Conservation (phyloP, 78 protist genomes). For the Planoprotostelium fungivorum region DNA sequence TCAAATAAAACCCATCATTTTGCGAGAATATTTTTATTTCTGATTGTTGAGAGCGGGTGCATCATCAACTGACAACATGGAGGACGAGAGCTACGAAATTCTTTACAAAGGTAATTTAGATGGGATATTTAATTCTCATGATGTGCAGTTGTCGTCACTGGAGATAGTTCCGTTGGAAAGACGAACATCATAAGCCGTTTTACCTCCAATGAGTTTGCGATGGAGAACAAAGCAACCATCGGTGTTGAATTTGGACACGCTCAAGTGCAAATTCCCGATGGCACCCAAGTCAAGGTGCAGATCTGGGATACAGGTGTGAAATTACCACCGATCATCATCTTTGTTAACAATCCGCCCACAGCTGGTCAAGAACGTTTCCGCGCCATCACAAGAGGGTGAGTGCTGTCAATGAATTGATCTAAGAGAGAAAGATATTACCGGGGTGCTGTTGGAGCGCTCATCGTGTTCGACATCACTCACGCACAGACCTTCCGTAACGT, state of each 20-base stretch:
- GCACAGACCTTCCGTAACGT: conserved; percentile 80
- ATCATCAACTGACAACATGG: background rate
- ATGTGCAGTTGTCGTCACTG: conserved; percentile 87
- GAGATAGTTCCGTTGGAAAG: conserved; percentile 98
- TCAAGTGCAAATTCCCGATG: conserved; percentile 76
- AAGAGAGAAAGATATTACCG: conserved; percentile 70
- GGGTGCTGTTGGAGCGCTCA: conserved; percentile 94
- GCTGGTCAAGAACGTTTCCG: conserved; percentile 76
- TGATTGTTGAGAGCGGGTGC: no score
- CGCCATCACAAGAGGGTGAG: conserved; percentile 69
- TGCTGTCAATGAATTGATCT: background rate
- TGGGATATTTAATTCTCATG: background rate
- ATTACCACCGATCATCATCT: conserved; percentile 23
- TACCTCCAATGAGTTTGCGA: conserved; percentile 91
- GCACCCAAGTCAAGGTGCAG: conserved; percentile 67
- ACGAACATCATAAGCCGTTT: conserved; percentile 78
- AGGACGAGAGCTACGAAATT: background rate
- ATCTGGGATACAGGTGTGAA: conserved; percentile 60
- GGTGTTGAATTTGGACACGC: conserved; percentile 98
- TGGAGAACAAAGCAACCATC: conserved; percentile 96
- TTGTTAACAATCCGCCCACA: no score
- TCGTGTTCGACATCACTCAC: conserved; percentile 91
- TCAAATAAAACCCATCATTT: no score
- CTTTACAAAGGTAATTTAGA: background rate
- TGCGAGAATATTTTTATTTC: no score